Evolutionary conservation across 1,284 basidiomycete species (phyloP), one percentile per base, ranked within the genome.

Genomic region (Paramarasmius palmivorus): DNA sequence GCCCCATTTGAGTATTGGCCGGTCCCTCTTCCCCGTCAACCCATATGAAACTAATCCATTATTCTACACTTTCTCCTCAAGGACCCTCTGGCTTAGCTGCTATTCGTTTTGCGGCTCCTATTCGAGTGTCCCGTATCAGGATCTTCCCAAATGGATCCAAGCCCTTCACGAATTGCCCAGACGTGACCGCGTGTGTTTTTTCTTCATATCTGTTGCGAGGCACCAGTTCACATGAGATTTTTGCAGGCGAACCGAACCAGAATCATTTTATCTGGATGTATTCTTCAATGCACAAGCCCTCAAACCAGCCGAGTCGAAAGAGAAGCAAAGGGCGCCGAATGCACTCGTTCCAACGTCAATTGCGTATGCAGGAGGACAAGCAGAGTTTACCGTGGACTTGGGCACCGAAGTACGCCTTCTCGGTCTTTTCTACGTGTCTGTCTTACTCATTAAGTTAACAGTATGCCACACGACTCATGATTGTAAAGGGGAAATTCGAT

Each of bases 401-500:
- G 82, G 83, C 45, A 56, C 66, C 8, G 85, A 89, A 68, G 88
- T 83, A 64, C 53, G 76, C 69, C n/a, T 45, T 56, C 37, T 49
- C 25, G 52, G 26, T 57, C 19, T 26, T 19, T 20, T 54, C 36
- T 50, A 25, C 36, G 38, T 26, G 34, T 54, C 23, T 51, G 51
- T 53, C 54, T 57, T 32, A 42, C 32, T 46, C 9, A 58, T 50
- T 36, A 22, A 29, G 23, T 41, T 14, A 29, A 14, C 63, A 92
- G 89, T 83, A 82, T 64, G 81, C 85, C 2, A 91, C 89, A 20
- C 85, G 90, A 50, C 73, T 92, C 23, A 84, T 92, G 78, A 88
- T 92, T 54, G 75, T 92, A 57, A 83, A 83, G 63, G 90, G 89
- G 26, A 72, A 77, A 26, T 92, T 90, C 63, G 70, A 81, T 49